A percentile compares a stretch with the other conserved stretches of the same genome.
Evolutionary conservation across 179 eudicot species (phyloP).

Genomic region (Beta corolliflora): DNA sequence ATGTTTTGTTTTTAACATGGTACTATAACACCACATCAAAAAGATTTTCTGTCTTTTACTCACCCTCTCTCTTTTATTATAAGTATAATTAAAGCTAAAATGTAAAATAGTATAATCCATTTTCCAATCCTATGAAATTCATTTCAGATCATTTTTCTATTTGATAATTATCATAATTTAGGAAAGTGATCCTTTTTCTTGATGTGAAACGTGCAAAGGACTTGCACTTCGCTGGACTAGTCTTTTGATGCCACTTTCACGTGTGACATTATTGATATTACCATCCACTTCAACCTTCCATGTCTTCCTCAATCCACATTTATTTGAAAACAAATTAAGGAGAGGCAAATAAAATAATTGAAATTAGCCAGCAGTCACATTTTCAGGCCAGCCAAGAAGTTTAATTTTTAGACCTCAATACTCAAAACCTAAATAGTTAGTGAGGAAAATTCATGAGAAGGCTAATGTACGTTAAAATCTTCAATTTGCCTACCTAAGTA

Average conservation of each 20-base stretch:
- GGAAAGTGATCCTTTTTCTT: conserved; percentile 8
- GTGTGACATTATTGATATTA: conserved; percentile 3
- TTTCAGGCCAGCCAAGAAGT: too few species aligned
- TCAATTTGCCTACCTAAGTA: too few species aligned
- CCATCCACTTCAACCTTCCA: background rate
- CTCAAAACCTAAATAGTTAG: too few species aligned
- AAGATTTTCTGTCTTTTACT: conserved; percentile 18
- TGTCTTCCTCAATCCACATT: background rate
- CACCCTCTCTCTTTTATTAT: background rate
- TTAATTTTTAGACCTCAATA: too few species aligned
- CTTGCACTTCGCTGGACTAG: conserved; percentile 32
- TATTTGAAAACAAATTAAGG: too few species aligned
- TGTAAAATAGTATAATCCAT: background rate
- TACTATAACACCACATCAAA: conserved; percentile 4
- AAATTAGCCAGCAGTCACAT: too few species aligned
- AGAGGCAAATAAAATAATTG: too few species aligned
- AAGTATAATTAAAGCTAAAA: background rate
- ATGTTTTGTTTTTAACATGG: conserved; percentile 13
- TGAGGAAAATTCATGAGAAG: too few species aligned
- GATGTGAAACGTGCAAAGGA: conserved; percentile 15
- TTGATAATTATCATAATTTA: background rate
- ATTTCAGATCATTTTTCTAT: conserved; percentile 8
- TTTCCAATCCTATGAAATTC: conserved; percentile 25
- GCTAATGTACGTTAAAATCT: too few species aligned
- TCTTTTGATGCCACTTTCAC: conserved; percentile 24